Percentiles rank a stretch among this genome's conserved stretches.
Conservation (phyloP, 2,329 filamentous ascomycete species). For the Fusarium nematophilum region DNA sequence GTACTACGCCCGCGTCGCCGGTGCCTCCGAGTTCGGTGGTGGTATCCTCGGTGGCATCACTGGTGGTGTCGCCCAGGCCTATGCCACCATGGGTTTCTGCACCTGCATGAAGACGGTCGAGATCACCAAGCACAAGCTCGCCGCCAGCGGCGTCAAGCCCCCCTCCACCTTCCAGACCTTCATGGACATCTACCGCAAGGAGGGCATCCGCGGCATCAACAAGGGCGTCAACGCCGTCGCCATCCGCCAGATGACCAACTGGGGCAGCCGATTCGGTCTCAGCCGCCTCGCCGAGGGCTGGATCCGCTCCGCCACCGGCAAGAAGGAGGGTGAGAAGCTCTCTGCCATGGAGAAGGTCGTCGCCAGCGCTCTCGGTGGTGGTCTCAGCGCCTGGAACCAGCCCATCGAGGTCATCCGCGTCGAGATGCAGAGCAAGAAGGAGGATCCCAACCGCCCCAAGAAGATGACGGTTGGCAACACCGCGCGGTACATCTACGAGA, state of each 20-base stretch:
- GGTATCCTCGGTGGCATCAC: conserved; percentile 93
- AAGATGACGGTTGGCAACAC: conserved; percentile 97
- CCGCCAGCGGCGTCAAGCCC: conserved; percentile 82
- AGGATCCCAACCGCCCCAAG: conserved; percentile 97
- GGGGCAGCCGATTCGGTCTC: conserved; percentile 95
- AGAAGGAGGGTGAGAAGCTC: conserved; percentile 84
- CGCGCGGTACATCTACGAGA: conserved; percentile 86
- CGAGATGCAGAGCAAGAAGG: conserved; percentile 99
- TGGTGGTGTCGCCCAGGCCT: conserved; percentile 96
- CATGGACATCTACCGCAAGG: conserved; percentile 94
- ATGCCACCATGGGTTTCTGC: conserved; percentile 99
- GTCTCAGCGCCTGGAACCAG: conserved; percentile 98
- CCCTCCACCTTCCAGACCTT: conserved; percentile 95
- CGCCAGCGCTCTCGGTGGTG: conserved; percentile 88
- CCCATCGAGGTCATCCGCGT: conserved; percentile 99
- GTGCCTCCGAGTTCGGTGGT: conserved; percentile 86
- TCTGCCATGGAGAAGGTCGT: conserved; percentile 86
- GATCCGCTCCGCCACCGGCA: conserved; percentile 82
- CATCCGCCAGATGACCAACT: conserved; percentile 99
- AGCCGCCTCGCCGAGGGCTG: conserved; percentile 90
- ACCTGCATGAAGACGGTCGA: conserved; percentile 99
- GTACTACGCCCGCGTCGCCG: conserved; percentile 86
- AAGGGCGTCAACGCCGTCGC: conserved; percentile 98
- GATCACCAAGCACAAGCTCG: conserved; percentile 98
- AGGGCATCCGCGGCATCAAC: conserved; percentile 97